phyloP scores from a whole-genome alignment of 176 grass and related monocot genomes.

The Phyllostachys edulis region DNA sequence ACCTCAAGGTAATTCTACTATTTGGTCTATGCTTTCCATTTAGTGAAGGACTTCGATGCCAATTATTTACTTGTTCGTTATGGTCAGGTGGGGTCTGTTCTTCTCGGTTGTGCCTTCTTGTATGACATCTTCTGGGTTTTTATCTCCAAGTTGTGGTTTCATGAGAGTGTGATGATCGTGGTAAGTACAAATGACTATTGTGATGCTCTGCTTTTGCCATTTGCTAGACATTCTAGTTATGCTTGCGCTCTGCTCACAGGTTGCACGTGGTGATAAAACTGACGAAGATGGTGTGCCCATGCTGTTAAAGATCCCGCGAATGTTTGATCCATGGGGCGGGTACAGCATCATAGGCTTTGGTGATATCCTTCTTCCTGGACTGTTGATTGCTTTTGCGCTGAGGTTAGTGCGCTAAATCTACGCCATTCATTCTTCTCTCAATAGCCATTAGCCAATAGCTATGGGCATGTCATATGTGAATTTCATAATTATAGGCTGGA shows the following conservation, averaged over 20 bases:
- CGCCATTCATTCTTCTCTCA: neutral
- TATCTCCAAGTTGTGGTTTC: slow-evolving; percentile 88
- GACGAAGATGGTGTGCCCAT: slow-evolving; percentile 98
- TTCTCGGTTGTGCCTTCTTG: slow-evolving; percentile 88
- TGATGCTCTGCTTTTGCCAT: neutral
- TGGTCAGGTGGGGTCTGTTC: slow-evolving; percentile 74
- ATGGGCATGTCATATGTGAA: neutral
- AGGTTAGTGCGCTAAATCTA: slow-evolving; percentile 43
- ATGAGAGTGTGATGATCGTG: slow-evolving; percentile 99
- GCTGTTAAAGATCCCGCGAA: slow-evolving; percentile 90
- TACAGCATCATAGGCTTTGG: slow-evolving; percentile 99
- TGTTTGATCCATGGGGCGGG: slow-evolving; percentile 99
- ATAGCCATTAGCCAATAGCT: neutral
- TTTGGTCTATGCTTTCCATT: neutral
- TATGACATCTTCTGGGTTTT: slow-evolving; percentile 99
- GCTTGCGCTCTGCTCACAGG: slow-evolving; percentile 35
- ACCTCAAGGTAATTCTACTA: slow-evolving; percentile 74
- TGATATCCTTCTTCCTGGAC: slow-evolving; percentile 95
- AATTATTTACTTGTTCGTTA: slow-evolving; percentile 31
- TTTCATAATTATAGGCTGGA: neutral
- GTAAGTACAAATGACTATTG: slow-evolving; percentile 45
- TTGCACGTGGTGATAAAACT: slow-evolving; percentile 93
- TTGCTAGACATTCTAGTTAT: slow-evolving; percentile 10
- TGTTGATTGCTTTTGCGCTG: slow-evolving; percentile 91
- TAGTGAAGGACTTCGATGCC: slow-evolving; percentile 12